phyloP scores from a whole-genome alignment of 129 eudicot species.

The Arctium minus region DNA sequence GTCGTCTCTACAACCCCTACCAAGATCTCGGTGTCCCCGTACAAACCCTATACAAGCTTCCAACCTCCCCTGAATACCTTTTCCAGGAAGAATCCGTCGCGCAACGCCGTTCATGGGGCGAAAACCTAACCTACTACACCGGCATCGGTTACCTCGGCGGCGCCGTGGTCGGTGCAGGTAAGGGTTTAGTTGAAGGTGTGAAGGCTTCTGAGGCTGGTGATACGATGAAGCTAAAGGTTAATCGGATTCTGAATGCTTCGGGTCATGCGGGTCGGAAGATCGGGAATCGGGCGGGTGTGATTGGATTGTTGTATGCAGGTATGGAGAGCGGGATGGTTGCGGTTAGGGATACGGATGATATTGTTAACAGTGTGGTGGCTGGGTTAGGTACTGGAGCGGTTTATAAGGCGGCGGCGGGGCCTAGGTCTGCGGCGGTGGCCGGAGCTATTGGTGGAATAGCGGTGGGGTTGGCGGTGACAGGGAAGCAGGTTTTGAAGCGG shows the following conservation, averaged over 20 bases:
- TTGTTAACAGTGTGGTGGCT: conserved; percentile 77
- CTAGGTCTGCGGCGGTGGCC: conserved; percentile 90
- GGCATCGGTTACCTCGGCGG: conserved; percentile 88
- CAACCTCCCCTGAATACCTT: conserved; percentile 81
- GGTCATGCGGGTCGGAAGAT: conserved; percentile 62
- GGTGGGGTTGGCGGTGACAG: conserved; percentile 69
- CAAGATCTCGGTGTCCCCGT: conserved; percentile 60
- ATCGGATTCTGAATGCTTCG: conserved; percentile 65
- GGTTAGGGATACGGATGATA: conserved; percentile 76
- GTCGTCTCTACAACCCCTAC: conserved; percentile 91
- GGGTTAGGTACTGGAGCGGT: conserved; percentile 86
- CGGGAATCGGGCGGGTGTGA: conserved; percentile 78
- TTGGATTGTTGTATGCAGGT: conserved; percentile 83
- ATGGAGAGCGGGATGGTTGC: conserved; percentile 90
- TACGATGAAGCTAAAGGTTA: conserved; percentile 63
- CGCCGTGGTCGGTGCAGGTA: conserved; percentile 58
- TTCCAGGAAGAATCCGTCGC: conserved; percentile 84
- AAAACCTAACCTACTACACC: conserved; percentile 89
- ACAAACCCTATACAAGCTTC: conserved; percentile 72
- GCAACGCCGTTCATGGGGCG: conserved; percentile 98
- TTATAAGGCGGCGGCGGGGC: conserved; percentile 82
- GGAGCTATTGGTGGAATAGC: conserved; percentile 86
- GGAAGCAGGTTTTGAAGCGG: conserved; percentile 78
- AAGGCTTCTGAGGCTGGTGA: conserved; percentile 63
- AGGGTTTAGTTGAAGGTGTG: conserved; percentile 60